These are phyloP conservation scores for Fragilaria crotonensis DNA, from an alignment of 108 stramenopile genomes.

Conservation along the genomic window DNA sequence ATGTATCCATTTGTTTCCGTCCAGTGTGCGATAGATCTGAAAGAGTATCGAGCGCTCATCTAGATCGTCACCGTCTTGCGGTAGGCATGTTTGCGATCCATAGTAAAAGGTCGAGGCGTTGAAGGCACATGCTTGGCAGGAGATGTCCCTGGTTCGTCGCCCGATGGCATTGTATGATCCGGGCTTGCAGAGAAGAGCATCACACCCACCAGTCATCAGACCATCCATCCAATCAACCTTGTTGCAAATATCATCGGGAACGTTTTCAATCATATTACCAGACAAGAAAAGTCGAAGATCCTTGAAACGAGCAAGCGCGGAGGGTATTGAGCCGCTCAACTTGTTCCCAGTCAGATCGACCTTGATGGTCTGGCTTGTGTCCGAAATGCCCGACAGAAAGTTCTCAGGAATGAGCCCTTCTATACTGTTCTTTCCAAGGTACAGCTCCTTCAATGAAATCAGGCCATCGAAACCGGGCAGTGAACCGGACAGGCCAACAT, in stretches of 20 bases:
- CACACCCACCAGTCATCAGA: conserved; percentile 44
- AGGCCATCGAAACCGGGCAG: conserved; percentile 33
- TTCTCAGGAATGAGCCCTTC: conserved; percentile 27
- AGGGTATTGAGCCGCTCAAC: conserved; percentile 32
- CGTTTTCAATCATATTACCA: conserved; percentile 55
- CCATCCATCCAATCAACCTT: conserved; percentile 62
- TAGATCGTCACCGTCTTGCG: conserved; percentile 23
- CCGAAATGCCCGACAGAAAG: conserved; percentile 30
- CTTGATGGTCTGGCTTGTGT: conserved; percentile 14
- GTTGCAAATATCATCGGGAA: conserved; percentile 51
- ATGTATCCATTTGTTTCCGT: conserved; percentile 51
- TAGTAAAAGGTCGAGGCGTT: conserved; percentile 39
- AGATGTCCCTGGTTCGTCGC: conserved; percentile 30
- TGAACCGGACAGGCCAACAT: conserved; percentile 23
- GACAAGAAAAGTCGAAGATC: conserved; percentile 32
- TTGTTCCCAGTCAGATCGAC: conserved; percentile 38
- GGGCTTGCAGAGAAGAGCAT: conserved; percentile 62
- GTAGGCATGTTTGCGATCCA: conserved; percentile 33
- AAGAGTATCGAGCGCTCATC: conserved; percentile 24
- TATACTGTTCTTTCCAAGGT: conserved; percentile 32
- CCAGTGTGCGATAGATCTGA: conserved; percentile 49
- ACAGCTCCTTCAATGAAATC: conserved; percentile 20
- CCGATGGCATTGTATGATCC: conserved; percentile 69
- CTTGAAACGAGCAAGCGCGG: conserved; percentile 22
- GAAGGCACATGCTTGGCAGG: conserved; percentile 47